Base-by-base conservation (phyloP, 345 rosid genomes). In the Excoecaria agallocha region DNA sequence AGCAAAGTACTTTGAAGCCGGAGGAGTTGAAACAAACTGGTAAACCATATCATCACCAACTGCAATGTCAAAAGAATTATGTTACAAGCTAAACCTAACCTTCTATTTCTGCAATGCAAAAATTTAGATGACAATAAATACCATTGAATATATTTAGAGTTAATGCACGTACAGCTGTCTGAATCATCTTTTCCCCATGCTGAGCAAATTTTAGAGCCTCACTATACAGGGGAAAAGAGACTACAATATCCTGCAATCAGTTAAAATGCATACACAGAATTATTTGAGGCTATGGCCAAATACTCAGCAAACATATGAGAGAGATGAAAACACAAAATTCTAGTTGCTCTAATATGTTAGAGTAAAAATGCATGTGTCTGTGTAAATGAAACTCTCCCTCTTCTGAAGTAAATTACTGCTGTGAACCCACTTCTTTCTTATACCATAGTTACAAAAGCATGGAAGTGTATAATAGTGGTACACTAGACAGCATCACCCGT, bases 181-280 rank as follows among this genome's bases (percentile, higher is more conserved):
- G 92, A 68, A 90, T 88, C 94, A 90, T 90, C 85, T 86, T 90
- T 83, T 88, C 94, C 74, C 86, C 85, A 75, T 84, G 86, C 66
- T 81, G 85, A 67, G 88, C 82, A 87, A 90, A 88, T 83, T 88
- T 90, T 73, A 88, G 87, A 59, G 92, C 89, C 73, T 84, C 92
- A 66, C 71, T 81, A 54, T 88, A 90, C 68, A 87, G 38, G 25
- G 89, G 92, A 78, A 90, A 90, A 62, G 92, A 86, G 54, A 86
- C 77, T 45, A 85, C 90, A 74, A 39, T 70, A 75, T 88, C 92
- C 94, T 88, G 82, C 75, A 72, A 50, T 35, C 69, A 76, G 60
- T 57, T n/a, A 68, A 65, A 64, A 17, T 0, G 48, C 30, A 59
- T 20, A 67, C 49, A 17, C 9, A 56, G 19, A 8, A 8, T 54